Base-by-base conservation (phyloP, 2,329 filamentous ascomycete species). In the Colletotrichum costaricense region DNA sequence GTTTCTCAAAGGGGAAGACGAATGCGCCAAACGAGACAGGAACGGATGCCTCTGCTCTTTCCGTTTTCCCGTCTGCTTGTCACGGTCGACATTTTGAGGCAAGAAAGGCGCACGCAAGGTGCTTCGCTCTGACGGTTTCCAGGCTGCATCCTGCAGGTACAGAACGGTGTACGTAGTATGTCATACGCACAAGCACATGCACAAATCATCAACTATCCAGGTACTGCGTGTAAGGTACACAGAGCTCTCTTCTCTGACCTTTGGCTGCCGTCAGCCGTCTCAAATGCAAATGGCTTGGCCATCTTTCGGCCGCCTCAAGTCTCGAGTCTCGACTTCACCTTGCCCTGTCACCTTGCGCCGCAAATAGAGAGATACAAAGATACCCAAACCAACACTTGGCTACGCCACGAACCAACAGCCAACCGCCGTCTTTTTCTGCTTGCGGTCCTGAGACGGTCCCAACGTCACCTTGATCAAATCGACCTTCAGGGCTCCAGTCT, bases 361-460 rank as follows among this genome's bases (percentile, higher is more conserved):
- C 52, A 16, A 57, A 26, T 35, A 12, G 35, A 35, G 49, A 63
- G 30, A 62, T 35, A 62, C 16, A 12, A 33, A 26, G 22, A 19
- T 24, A 26, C 24, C 59, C 26, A 49, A 52, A 14, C 42, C 42
- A 33, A 52, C 26, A 63, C 2, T 9, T 19, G 5, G 52, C 38
- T 42, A 42, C 38, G 38, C 38, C 38, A 42, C 58, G 19, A 11
- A n/a, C 57, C 38, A 24, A 56, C 28, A 38, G 19, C 65, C 58
- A 63, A 63, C 52, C 65, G 38, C 56, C 46, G 38, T 22, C 16
- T 52, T 49, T 52, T 22, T 52, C 38, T 38, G 24, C 28, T 19
- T 28, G 55, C 35, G 30, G 62, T 35, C 58, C 52, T 58, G 65
- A 72, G 64, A 63, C 65, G 54, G 58, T 19, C 52, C 35, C 55